Base-by-base conservation (phyloP, 1,284 basidiomycete species). In the Phenoliferia sp. region DNA sequence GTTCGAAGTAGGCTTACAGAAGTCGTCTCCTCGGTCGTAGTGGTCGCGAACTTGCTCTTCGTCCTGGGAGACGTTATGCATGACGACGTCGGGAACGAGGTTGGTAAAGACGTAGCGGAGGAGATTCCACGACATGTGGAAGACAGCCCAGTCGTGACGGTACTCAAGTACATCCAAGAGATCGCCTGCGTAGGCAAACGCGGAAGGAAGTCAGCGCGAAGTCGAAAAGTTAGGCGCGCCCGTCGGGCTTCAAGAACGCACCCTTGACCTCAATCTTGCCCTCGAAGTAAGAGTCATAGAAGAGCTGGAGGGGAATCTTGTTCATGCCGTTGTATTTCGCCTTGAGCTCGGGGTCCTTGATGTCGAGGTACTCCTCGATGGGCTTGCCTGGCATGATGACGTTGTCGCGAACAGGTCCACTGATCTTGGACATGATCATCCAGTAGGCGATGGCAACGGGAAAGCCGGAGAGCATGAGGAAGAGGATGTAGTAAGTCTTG, bases 221-320 rank as follows among this genome's bases (percentile, higher is more conserved):
- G 93, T n/a, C n/a, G n/a, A 69, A 89, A 90, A 92, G 69, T 35
- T 29, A 50, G 56, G 33, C 31, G n/a, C n/a, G 5, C 34, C 15
- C 19, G 9, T 17, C 34, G 19, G 29, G n/a, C 32, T 32, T 31
- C 26, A n/a, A 1, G 55, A 2, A 80, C 82, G 50, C 62, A 88
- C 93, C 93, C 70, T 97, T 98, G 79, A 98, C 90, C 71, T 98
- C 93, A 70, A 95, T 87, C 83, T 97, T 97, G 71, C 89, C 89
- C 69, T 95, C 94, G 81, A 99, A 98, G 83, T 91, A 99, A 71
- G 92, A 91, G 82, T 99, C 96, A 79, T 99, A 90, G 84, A 97
- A 96, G 73, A 90, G 82, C 82, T 99, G 94, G 88, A 97, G 96
- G 60, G 94, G 94, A 72, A 99, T 97, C 82, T 97, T 98, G 79